Evolutionary conservation across 2,329 filamentous ascomycete species (phyloP), one percentile per base, ranked within the genome.

Genomic region (Fusarium mundagurra): DNA sequence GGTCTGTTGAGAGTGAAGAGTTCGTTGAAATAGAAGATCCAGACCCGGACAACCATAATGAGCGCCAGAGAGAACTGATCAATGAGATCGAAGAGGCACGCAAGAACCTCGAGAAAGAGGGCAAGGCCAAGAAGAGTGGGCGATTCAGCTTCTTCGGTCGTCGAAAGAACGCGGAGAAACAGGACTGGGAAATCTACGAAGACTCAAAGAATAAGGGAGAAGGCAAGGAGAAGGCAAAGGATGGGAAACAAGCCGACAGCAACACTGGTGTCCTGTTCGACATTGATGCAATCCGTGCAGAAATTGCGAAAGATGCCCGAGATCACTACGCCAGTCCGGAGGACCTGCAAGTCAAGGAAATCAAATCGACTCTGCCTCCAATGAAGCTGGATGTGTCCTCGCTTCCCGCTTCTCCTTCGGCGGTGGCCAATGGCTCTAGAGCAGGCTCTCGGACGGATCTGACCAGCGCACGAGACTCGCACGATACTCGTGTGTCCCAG

Each of bases 21-120:
- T 99, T 98, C 80, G 92, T 90, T 2, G 96, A 99, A 83, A 98
- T 99, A 69, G 96, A 98, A 81, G 96, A 99, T 76, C 95, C 96
- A 0, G 96, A 99, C 79, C 96, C 96, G 1, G 96, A 98, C 1
- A 96, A 97, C 76, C 96, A 98, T 83, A 88, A 90, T 58, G 89
- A 94, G 80, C 89, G 95, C 54, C 96, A 99, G 83, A 89, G 95
- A 64, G 96, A 98, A 83, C 89, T 99, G 47, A 98, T 99, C 81
- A 95, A 93, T 77, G 96, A 99, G 83, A 98, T 99, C 60, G 96
- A 98, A 81, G 95, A 97, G 83, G 96, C 96, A 12, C 90, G 96
- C 43, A 95, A 92, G 80, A 91, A 96, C 78, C 88, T 97, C 8
- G 95, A 98, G 78, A 92, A 90, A 80, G 93, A 96, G 77, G 92